Conservation (phyloP, 2,329 filamentous ascomycete genomes). For the Achaetomium macrosporum region DNA sequence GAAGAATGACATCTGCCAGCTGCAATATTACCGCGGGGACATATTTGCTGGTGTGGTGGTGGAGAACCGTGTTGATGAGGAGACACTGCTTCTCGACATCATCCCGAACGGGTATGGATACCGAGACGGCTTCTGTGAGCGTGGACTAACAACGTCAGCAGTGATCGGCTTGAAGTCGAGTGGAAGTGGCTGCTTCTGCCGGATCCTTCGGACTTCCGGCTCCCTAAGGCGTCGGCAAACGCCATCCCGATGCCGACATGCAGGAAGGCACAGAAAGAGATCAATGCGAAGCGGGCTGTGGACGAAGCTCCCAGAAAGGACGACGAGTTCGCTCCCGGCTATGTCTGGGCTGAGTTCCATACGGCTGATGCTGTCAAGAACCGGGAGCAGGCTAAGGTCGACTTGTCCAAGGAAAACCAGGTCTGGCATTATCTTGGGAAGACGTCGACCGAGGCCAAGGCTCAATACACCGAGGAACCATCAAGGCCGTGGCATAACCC, state of each 20-base stretch:
- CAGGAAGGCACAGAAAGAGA: constrained; percentile 56
- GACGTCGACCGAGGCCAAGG: constrained; percentile 81
- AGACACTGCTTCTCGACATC: constrained; percentile 71
- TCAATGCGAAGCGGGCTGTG: constrained; percentile 59
- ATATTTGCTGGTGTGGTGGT: constrained; percentile 87
- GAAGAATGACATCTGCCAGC: constrained; percentile 73
- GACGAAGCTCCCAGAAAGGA: constrained; percentile 60
- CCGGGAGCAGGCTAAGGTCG: constrained; percentile 59
- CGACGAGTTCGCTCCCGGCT: constrained; percentile 61
- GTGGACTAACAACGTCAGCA: constrained; percentile 42
- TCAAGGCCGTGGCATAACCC: constrained; percentile 54
- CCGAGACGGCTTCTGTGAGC: constrained; percentile 1
- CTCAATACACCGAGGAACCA: constrained; percentile 82
- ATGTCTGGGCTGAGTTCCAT: constrained; percentile 76
- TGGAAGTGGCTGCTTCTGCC: constrained; percentile 79
- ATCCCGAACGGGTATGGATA: constrained; percentile 71
- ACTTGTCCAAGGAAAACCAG: constrained; percentile 66
- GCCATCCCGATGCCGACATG: constrained; percentile 65
- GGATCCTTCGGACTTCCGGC: constrained; percentile 61
- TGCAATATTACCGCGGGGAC: constrained; percentile 76
- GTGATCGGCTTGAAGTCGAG: constrained; percentile 70
- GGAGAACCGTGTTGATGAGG: constrained; percentile 72
- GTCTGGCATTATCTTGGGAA: constrained; percentile 86
- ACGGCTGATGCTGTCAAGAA: constrained; percentile 50
- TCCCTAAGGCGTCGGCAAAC: constrained; percentile 68